Base-by-base conservation (phyloP, 129 eudicot species). In the Solidago caesia region DNA sequence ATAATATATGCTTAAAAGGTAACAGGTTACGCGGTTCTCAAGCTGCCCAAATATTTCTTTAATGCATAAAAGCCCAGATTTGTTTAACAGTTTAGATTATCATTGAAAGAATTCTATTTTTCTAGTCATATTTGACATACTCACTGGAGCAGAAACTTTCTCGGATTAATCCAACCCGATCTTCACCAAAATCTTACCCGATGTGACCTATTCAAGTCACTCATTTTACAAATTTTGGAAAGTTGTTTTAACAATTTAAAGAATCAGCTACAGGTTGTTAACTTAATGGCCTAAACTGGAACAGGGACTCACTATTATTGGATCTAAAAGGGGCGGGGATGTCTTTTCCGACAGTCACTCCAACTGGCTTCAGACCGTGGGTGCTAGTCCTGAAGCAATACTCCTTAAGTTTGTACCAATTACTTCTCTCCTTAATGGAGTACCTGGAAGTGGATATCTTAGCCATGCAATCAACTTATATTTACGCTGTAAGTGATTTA, bases 341-440 rank as follows among this genome's bases (percentile, higher is more conserved):
- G 78, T 74, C 15, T 74, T 74, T 74, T 64, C 78, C 25, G 71
- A 51, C 52, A 74, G 63, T 74, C 68, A 74, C 56, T 74, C 78
- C 44, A 74, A 74, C 7, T 74, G 78, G 78, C 78, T 74, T 44
- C 78, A 74, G 44, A 74, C 78, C 2, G 78, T 74, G 59, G 64
- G 78, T 41, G 55, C 78, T 15, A 51, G 67, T 63, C 78, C 78
- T 15, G 78, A 74, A 64, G 78, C 78, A 74, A 52, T 74, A 67
- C 53, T 42, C 12, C 33, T 74, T 25, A 74, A 74, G 53, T 74
- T 74, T 74, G 78, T 74, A 49, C 78, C 78, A 6, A 74, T 74
- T 64, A 74, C 78, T 41, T 74, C 78, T 48, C 78, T 74, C 67
- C 78, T 74, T 64, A 74, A 49, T 52, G 78, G 78, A 11, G 71